Evolutionary conservation across 768 basidiomycete genomes (phyloP), one percentile per base, ranked within the genome.

Genomic region (Suillus spraguei): DNA sequence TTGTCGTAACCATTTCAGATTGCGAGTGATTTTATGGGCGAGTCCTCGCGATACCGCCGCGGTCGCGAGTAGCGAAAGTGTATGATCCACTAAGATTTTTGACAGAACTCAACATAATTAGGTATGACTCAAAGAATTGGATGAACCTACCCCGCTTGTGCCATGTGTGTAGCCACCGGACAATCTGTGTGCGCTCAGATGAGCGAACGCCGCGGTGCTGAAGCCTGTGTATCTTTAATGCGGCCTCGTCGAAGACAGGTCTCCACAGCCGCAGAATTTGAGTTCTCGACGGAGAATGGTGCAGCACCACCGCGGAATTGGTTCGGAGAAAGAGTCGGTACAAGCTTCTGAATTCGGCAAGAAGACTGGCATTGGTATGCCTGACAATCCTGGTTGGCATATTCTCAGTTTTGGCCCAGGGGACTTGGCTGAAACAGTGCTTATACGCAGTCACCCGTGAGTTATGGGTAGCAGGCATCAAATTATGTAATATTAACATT

Each of bases 11-110:
- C 73, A 42, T 68, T 67, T 60, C 70, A 77, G 73, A 67, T 91
- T 90, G 20, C 82, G 82, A 7, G 87, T 86, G 7, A 86, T 67
- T 62, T 76, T 77, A 69, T 90, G 87, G 13, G 89, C 73, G 16
- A 89, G 74, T 16, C 91, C 91, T 33, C 88, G 83, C 39, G 85
- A 82, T 63, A 79, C 78, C 4, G 84, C 82, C n/a, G 91, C 87
- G 33, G 80, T 84, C 73, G 85, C 81, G 53, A 92, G 71, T 10
- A 92, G 66, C 38, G 80, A 79, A 46, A 92, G 79, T 0, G 90
- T 91, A 63, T 80, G 82, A 68, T 92, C 90, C 73, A 90, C 91
- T 93, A 64, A 14, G 2, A 49, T 38, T 32, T 44, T 14, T 11
- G 11, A 11, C 11, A 53, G 32, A 59, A 49, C 44, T 39, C 61